These are phyloP conservation scores for Fusarium sp. DNA, from an alignment of 2,329 filamentous ascomycete species.

Conservation along the genomic window DNA sequence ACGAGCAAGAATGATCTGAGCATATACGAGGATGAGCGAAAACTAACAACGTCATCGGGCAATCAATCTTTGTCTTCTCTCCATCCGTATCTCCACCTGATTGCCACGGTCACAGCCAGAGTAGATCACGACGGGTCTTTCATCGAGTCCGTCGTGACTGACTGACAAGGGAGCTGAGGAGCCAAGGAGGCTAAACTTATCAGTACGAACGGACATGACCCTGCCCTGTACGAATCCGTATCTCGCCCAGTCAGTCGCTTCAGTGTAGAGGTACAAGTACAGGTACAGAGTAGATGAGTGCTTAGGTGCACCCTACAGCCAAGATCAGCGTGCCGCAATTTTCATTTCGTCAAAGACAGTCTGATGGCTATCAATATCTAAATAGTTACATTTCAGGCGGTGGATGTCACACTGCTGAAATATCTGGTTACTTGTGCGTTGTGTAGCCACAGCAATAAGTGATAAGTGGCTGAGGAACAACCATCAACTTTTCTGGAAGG, in stretches of 20 bases:
- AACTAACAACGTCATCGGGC: constrained; percentile 30
- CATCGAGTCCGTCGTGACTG: constrained; percentile 11
- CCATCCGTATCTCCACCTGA: too few relatives aligned
- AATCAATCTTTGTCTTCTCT: background rate
- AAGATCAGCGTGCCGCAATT: constrained; percentile 18
- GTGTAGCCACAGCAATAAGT: background rate
- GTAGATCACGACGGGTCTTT: constrained; percentile 13
- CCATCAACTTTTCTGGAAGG: constrained; percentile 14
- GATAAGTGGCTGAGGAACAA: constrained; percentile 18
- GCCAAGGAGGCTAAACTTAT: constrained; percentile 20
- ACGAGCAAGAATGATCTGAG: constrained; percentile 13
- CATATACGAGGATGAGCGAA: constrained; percentile 5
- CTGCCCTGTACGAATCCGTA: constrained; percentile 31
- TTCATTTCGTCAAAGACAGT: constrained; percentile 29
- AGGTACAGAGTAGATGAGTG: background rate
- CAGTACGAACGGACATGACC: background rate
- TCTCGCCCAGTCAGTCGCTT: constrained; percentile 12
- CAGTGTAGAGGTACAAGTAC: background rate
- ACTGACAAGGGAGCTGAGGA: constrained; percentile 8
- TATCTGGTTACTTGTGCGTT: too few relatives aligned
- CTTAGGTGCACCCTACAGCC: constrained; percentile 4
- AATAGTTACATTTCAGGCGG: background rate
- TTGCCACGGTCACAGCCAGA: too few relatives aligned
- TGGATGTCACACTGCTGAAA: background rate
- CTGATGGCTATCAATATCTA: constrained; percentile 1